These are phyloP conservation scores for Trichosporon sp. DNA, from an alignment of 1,284 basidiomycete species.

Conservation along the genomic window DNA sequence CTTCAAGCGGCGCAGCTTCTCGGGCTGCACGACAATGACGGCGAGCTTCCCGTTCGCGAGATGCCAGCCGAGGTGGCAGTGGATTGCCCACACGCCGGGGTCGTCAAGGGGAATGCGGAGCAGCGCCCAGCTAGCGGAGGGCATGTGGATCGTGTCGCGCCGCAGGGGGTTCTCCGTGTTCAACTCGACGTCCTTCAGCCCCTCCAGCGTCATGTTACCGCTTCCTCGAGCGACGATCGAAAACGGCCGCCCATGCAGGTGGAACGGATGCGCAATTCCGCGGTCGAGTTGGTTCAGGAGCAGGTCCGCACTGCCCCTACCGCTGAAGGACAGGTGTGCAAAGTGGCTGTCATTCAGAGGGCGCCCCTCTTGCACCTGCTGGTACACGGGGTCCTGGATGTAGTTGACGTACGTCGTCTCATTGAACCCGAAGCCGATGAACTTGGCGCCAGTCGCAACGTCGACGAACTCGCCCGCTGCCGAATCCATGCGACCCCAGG, in stretches of 20 bases:
- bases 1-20: constrained; percentile 13
- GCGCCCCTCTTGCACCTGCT: constrained; percentile 25
- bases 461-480: constrained; percentile 5
- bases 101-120: constrained; percentile 28
- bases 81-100: constrained; percentile 27
- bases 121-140: constrained; percentile 26
- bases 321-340: background rate
- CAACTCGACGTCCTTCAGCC: background rate
- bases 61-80: constrained; percentile 34
- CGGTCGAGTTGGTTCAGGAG: constrained; percentile 45
- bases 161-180: background rate
- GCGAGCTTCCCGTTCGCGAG: constrained; percentile 12
- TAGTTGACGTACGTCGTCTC: constrained; percentile 30
- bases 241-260: constrained; percentile 34
- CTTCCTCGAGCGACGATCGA: constrained; percentile 40
- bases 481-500: constrained; percentile 11
- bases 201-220: constrained; percentile 25
- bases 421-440: constrained; percentile 34
- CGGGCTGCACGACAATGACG: constrained; percentile 22
- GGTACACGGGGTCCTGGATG: constrained; percentile 39
- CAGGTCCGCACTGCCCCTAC: background rate
- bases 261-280: constrained; percentile 44
- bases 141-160: constrained; percentile 12
- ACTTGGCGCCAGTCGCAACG: constrained; percentile 18
- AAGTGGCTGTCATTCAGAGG: constrained; percentile 22